These are phyloP conservation scores for Bruguiera sexangula DNA, from an alignment of 345 rosid species.

Conservation along the genomic window DNA sequence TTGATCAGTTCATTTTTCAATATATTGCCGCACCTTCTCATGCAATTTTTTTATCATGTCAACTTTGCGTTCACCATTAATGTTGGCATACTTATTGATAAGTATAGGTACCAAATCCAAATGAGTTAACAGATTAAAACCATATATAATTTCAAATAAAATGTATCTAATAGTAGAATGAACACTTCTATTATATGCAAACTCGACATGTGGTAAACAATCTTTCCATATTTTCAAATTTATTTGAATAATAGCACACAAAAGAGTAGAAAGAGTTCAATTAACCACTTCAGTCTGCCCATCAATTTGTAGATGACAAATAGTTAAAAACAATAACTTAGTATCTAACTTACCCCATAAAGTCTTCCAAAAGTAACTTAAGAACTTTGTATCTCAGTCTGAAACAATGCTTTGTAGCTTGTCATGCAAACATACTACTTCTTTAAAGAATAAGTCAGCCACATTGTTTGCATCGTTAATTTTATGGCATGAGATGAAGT, in stretches of 20 bases:
- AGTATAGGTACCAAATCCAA: not conserved
- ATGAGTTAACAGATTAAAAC: not conserved
- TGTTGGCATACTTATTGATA: not conserved
- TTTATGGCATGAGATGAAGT: no score
- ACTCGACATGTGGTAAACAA: no score
- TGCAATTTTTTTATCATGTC: no score
- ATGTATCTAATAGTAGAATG: not conserved
- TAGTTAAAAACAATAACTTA: not conserved
- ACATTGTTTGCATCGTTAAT: no score
- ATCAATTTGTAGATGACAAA: not conserved
- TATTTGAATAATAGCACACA: not conserved
- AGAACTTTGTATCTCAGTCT: not conserved
- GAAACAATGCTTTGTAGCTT: no score
- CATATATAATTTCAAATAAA: no score
- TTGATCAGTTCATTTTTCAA: not conserved
- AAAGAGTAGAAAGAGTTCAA: not conserved
- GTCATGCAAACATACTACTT: no score
- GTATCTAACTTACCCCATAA: not conserved
- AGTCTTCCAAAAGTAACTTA: not conserved
- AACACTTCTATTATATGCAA: no score
- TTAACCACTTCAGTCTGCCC: not conserved
- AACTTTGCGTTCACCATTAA: not conserved
- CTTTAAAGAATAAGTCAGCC: no score
- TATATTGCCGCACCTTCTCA: no score
- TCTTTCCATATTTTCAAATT: not conserved